Base-by-base conservation (phyloP, 371 early-diverging fungal genomes). In the Capillidium rhysosporum region DNA sequence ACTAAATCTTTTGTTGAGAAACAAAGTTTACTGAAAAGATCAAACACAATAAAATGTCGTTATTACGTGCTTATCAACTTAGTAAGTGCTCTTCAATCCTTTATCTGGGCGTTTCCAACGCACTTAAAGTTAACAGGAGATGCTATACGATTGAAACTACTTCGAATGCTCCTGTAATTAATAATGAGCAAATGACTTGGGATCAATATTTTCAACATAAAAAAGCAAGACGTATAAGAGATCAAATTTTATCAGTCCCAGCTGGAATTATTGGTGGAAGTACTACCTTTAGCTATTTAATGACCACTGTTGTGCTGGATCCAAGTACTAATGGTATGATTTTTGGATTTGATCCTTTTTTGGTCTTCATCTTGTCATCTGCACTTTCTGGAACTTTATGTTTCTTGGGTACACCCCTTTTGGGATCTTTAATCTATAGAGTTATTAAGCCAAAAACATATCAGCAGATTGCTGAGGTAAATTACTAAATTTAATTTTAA, bases 181-280 rank as follows among this genome's bases (percentile, higher is more conserved):
- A 2, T 47, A 47, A 23, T 12, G 29, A 18, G 48, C 5, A 23
- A 12, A 51, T 51, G 51, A 51, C n/a, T 51, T 51, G 51, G 51
- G 38, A 29, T 9, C 34, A 51, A n/a, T 51, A 51, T 38, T 51
- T 51, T 18, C 38, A 51, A 38, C 38, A 51, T 23, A 51, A 51
- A 21, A 51, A 51, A 18, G 20, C 18, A 38, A 29, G 51, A 34
- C 29, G 38, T 20, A 20, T 51, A 23, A 28, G 51, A 8, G 51
- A 51, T 34, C 29, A 51, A 51, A 4, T 51, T 3, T 21, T 51
- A 4, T 51, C 51, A n/a, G 20, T 34, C 3, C 51, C 51, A n/a
- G 30, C 51, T 16, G 51, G 25, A 31, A 16, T 51, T 51, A 9
- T 51, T 31, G 31, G 25, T 16, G 18, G 38, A 25, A 7, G 23